Percentiles rank a stretch among this genome's conserved stretches.
phyloP scores from a whole-genome alignment of 352 stramenopile genomes.

The Plasmopara halstedii region DNA sequence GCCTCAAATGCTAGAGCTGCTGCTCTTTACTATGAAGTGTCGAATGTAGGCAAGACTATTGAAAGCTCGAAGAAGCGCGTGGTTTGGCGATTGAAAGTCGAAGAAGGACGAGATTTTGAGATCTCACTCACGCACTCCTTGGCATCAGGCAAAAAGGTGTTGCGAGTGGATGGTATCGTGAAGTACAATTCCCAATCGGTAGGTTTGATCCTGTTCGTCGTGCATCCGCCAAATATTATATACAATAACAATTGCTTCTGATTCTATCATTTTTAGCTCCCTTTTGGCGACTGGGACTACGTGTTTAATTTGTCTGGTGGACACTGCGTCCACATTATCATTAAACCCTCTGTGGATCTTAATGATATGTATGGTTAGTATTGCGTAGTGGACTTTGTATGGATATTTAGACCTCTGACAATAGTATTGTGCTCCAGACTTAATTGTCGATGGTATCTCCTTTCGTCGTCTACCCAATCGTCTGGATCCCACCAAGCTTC shows the following conservation, averaged over 20 bases:
- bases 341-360: constrained; percentile 78
- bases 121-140: constrained; percentile 80
- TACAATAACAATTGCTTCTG: too few species aligned
- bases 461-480: constrained; percentile 70
- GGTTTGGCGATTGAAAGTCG: constrained; percentile 74
- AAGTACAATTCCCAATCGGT: constrained; percentile 71
- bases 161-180: constrained; percentile 73
- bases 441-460: constrained; percentile 75
- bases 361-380: constrained; percentile 82
- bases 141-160: constrained; percentile 71
- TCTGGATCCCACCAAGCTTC: constrained; percentile 35
- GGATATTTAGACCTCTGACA: neutral
- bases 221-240: too few species aligned
- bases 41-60: constrained; percentile 79
- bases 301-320: constrained; percentile 75
- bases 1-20: constrained; percentile 58
- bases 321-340: constrained; percentile 78
- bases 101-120: constrained; percentile 75
- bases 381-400: neutral
- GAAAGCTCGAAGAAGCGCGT: constrained; percentile 82
- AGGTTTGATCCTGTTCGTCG: constrained; percentile 1
- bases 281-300: constrained; percentile 80
- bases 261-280: constrained; percentile 50
- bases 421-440: constrained; percentile 25
- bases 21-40: constrained; percentile 71